phyloP scores from a whole-genome alignment of 1,284 basidiomycete genomes.

The Gomphus bonarii region DNA sequence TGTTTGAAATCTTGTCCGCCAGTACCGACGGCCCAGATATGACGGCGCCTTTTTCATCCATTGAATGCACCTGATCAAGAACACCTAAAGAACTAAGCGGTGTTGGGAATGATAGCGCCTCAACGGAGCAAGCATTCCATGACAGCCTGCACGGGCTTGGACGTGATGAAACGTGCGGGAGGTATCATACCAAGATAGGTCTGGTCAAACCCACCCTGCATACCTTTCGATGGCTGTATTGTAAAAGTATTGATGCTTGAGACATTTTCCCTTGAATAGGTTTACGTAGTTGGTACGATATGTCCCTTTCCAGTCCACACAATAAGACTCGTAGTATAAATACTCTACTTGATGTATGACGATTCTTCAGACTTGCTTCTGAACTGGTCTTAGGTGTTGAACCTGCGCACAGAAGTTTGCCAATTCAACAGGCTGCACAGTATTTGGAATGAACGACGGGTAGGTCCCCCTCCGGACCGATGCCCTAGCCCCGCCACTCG shows the following conservation, averaged over 20 bases:
- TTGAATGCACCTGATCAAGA: slow-evolving; percentile 58
- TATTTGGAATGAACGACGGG: slow-evolving; percentile 14
- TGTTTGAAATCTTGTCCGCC: too few relatives aligned
- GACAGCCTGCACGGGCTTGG: slow-evolving; percentile 44
- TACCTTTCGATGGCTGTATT: slow-evolving; percentile 27
- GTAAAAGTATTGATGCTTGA: neutral
- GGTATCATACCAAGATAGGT: slow-evolving; percentile 85
- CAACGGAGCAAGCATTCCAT: slow-evolving; percentile 24
- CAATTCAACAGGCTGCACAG: too few relatives aligned
- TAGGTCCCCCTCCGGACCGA: slow-evolving; percentile 25
- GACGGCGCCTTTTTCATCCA: too few relatives aligned
- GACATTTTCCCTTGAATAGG: too few relatives aligned
- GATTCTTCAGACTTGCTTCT: too few relatives aligned
- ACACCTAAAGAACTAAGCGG: slow-evolving; percentile 47
- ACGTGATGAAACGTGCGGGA: slow-evolving; percentile 67
- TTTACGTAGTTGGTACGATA: too few relatives aligned
- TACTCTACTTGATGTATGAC: too few relatives aligned
- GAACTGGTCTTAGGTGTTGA: too few relatives aligned
- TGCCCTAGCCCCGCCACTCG: slow-evolving; percentile 38
- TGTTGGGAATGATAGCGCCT: slow-evolving; percentile 2
- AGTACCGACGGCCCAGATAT: too few relatives aligned
- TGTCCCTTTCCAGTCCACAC: slow-evolving; percentile 19
- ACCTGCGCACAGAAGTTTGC: too few relatives aligned
- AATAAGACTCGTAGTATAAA: slow-evolving; percentile 47
- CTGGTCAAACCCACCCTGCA: slow-evolving; percentile 60